These are phyloP conservation scores for Byssothecium circinans DNA, from an alignment of 2,329 filamentous ascomycete species.

Conservation along the genomic window DNA sequence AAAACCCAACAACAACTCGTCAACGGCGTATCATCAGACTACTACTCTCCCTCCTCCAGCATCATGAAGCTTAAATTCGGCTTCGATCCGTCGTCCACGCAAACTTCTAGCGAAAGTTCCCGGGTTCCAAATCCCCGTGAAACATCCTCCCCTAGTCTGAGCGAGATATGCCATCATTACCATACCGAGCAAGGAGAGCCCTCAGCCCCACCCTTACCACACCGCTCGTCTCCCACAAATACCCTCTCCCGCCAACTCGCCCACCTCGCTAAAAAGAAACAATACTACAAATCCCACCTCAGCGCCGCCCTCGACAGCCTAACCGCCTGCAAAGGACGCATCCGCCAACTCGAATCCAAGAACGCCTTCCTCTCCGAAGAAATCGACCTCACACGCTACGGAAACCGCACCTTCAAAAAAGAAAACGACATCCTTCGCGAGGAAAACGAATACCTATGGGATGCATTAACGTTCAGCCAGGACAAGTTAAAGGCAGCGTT, in stretches of 20 bases:
- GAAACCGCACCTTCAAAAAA: not conserved
- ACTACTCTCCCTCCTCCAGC: no score
- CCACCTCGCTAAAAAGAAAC: not conserved
- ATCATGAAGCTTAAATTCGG: no score
- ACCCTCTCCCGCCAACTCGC: not conserved
- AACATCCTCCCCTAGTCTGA: no score
- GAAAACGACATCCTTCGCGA: not conserved
- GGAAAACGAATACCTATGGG: not conserved
- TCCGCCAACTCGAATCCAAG: not conserved
- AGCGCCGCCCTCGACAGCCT: not conserved
- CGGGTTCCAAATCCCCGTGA: no score
- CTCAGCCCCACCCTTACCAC: no score
- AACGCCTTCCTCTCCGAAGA: not conserved
- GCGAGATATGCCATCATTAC: no score
- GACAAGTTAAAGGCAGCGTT: not conserved
- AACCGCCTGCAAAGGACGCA: not conserved
- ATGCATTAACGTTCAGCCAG: not conserved
- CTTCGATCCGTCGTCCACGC: no score
- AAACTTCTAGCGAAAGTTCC: no score
- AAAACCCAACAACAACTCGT: no score
- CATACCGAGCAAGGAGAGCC: no score
- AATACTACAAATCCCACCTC: not conserved
- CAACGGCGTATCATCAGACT: no score
- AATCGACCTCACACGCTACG: not conserved
- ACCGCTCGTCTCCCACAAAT: not conserved